phyloP scores from a whole-genome alignment of 805 yeast species.

The Isabelozyma pseudorhagii region DNA sequence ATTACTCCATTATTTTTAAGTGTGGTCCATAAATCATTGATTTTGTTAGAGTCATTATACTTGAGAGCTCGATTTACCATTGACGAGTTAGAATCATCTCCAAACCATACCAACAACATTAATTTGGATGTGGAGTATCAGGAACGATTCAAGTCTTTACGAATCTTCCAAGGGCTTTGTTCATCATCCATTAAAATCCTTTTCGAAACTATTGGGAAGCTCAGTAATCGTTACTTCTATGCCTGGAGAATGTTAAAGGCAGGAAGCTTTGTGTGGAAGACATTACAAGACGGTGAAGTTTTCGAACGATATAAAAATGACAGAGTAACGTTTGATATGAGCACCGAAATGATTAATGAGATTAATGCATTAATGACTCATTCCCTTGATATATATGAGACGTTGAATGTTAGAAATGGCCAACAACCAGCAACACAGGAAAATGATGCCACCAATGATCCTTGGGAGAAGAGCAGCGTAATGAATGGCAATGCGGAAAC shows the following conservation, averaged over 20 bases:
- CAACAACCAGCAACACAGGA: no score
- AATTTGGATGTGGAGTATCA: no score
- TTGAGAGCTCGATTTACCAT: constrained; percentile 3
- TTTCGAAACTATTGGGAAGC: background rate
- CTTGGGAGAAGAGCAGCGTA: no score
- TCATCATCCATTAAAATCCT: no score
- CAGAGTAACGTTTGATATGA: constrained; percentile 5
- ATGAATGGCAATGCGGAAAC: no score
- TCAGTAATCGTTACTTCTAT: constrained; percentile 25
- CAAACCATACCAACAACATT: constrained; percentile 2
- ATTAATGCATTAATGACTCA: background rate
- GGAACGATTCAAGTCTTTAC: no score
- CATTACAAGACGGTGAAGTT: constrained; percentile 3
- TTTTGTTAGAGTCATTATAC: constrained; percentile 5
- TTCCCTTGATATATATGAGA: no score
- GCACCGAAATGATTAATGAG: constrained; percentile 1
- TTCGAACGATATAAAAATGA: constrained; percentile 4
- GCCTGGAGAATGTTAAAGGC: constrained; percentile 25
- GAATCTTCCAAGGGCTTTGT: no score
- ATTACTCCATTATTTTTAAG: constrained; percentile 15
- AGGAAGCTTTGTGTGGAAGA: constrained; percentile 14
- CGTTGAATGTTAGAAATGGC: no score
- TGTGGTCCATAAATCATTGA: constrained; percentile 14
- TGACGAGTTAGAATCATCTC: background rate
- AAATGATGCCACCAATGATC: no score